Evolutionary conservation across 139 green algal species (phyloP), one percentile per base, ranked within the genome.

Genomic region (Chlorella sp.): DNA sequence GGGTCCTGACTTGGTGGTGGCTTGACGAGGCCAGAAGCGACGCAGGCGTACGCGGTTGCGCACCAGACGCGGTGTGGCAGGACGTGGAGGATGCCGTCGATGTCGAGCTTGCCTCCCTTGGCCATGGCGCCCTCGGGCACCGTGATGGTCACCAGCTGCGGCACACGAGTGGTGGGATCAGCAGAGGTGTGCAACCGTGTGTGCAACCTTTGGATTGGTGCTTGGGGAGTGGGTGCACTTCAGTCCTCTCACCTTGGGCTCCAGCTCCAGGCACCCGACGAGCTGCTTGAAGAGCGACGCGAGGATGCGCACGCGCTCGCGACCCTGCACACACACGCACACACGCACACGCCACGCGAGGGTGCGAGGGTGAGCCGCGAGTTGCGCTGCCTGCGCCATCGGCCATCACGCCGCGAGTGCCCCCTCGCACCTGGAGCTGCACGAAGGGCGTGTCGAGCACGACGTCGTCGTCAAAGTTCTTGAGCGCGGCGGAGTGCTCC

Each of bases 371-470:
- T n/a, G n/a, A n/a, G n/a, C n/a, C n/a, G n/a, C n/a, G n/a, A n/a
- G n/a, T n/a, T n/a, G n/a, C n/a, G n/a, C n/a, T n/a, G n/a, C n/a
- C n/a, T n/a, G n/a, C n/a, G n/a, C n/a, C n/a, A n/a, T n/a, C n/a
- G n/a, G n/a, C n/a, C n/a, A n/a, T n/a, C n/a, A n/a, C n/a, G n/a
- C n/a, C n/a, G n/a, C n/a, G n/a, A 24, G 42, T 55, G 42, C 42
- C 42, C 42, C 6, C 2, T 30, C 20, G 31, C 63, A 72, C 67
- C 67, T 72, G 67, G 36, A 72, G 24, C 29, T 64, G 42, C 27
- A 72, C 51, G 67, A 72, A 72, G 42, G 67, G 67, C 29, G 67
- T 72, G 67, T 72, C 67, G 5, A 72, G 42, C 4, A n/a, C 31
- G 4, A 72, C 26, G 24, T 72, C 67, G 29, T 72, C 67, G 29